These are phyloP conservation scores for Cajanus cajan DNA, from an alignment of 306 rosid species.

Conservation along the genomic window DNA sequence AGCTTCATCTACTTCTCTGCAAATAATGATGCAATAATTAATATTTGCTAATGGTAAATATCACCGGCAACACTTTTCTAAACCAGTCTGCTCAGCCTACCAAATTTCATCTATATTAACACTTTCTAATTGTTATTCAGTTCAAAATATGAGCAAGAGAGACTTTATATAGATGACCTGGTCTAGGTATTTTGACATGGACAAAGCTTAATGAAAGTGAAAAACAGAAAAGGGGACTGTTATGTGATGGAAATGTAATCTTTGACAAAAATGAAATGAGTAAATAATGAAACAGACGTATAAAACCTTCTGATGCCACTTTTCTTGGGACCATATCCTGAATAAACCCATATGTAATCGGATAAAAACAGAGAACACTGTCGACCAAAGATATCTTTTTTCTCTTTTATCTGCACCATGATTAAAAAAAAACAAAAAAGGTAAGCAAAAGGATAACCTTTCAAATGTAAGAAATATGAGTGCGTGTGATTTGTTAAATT, in stretches of 20 bases:
- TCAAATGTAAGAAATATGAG: not conserved
- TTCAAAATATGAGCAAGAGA: slow-evolving; percentile 14
- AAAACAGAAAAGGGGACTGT: slow-evolving; percentile 14
- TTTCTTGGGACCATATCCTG: slow-evolving; percentile 72
- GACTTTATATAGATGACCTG: not conserved
- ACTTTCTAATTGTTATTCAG: not conserved
- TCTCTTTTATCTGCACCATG: slow-evolving; percentile 71
- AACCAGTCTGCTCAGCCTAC: not conserved
- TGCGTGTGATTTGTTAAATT: slow-evolving; percentile 17
- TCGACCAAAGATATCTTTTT: slow-evolving; percentile 61
- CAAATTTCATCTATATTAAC: slow-evolving; percentile 1
- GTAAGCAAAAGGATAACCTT: slow-evolving; percentile 24
- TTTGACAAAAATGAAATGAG: slow-evolving; percentile 6
- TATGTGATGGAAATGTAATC: slow-evolving; percentile 8
- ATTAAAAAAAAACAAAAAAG: slow-evolving; percentile 31
- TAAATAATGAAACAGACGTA: slow-evolving; percentile 15
- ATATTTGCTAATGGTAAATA: slow-evolving; percentile 23
- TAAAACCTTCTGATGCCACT: slow-evolving; percentile 78
- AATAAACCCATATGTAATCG: slow-evolving; percentile 67
- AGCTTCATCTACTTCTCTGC: slow-evolving; percentile 90
- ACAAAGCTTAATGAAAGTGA: not conserved
- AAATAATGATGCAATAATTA: slow-evolving; percentile 26
- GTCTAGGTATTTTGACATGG: not conserved
- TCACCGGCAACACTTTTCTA: slow-evolving; percentile 7
- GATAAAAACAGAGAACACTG: slow-evolving; percentile 75